Base-by-base conservation (phyloP, 208 protist species). In the Crithidia bombi region DNA sequence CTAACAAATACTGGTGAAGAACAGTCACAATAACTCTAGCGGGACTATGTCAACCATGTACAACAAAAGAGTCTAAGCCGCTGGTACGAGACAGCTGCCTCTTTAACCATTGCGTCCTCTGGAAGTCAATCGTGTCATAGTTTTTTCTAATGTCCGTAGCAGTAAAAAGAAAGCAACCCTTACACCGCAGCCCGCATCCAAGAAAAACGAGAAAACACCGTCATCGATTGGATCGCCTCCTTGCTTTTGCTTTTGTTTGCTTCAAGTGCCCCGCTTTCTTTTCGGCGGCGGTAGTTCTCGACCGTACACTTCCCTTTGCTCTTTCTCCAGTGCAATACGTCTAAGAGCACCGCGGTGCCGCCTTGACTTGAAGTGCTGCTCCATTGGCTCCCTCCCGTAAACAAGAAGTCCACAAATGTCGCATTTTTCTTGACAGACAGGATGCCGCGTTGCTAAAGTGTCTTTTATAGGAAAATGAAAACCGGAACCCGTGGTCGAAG, bases 281-380 rank as follows among this genome's bases (percentile, higher is more conserved):
- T 81, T 90, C 26, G 76, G 76, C 19, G 79, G 75, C 30, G 91
- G 86, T 30, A 96, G 73, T 21, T 81, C 64, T 7, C 80, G 67
- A 25, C 88, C 87, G 75, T 86, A 91, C 30, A 73, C 65, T 62
- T 90, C 85, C 26, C 67, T 65, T 32, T 91, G 85, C 28, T 85
- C 69, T 38, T 78, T 69, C 55, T 89, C 85, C 17, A 89, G 54
- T 5, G 54, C 62, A 15, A 68, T 65, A 25, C 85, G 79, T 36
- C 75, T 75, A 17, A 92, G 30, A 19, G 85, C 81, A 12, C 78
- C 82, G 28, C 75, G 73, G 65, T 96, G 91, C 3, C 88, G 79
- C 63, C 90, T 93, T 11, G 86, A 91, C 14, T 65, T 62, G 14
- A 89, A 43, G 69, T 96, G 91, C 0, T 58, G 63, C 14, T 58